Evolutionary conservation across 73 alveolate species (phyloP).

Genomic region (Paramecium octaurelia): DNA sequence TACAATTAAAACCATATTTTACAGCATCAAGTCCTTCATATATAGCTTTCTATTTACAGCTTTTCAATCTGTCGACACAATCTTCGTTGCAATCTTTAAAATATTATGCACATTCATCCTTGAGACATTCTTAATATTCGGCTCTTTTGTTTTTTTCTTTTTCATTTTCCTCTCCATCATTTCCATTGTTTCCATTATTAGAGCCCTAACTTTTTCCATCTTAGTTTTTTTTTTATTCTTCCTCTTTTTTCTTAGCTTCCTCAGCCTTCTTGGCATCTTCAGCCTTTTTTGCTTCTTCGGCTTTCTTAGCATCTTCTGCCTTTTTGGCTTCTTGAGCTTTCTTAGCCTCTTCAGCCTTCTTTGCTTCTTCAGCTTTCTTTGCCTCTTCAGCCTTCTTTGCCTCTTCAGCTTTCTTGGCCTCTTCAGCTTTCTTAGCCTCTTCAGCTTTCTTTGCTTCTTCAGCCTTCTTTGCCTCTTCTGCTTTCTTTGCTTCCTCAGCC

Average conservation of each 20-base stretch:
- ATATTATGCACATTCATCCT: background rate
- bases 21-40: background rate
- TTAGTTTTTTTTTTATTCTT: too few relatives aligned
- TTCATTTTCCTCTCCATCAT: background rate
- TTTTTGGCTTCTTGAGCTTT: background rate
- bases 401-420: background rate
- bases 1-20: background rate
- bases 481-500: background rate
- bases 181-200: background rate
- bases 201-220: background rate
- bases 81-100: background rate
- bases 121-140: background rate
- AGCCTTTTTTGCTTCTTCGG: background rate
- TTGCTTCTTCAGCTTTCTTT: background rate
- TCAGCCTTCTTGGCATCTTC: background rate
- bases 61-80: background rate
- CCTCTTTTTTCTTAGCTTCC: background rate
- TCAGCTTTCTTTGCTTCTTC: slow-evolving; percentile 14
- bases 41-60: background rate
- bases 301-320: background rate
- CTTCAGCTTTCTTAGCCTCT: slow-evolving; percentile 22
- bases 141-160: background rate
- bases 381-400: background rate
- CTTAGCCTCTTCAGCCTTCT: background rate
- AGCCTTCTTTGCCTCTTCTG: background rate